A percentile compares a stretch with the other conserved stretches of the same genome.
Evolutionary conservation across 75 land plant genomes (phyloP).

Genomic region (Selaginella tamariscina): DNA sequence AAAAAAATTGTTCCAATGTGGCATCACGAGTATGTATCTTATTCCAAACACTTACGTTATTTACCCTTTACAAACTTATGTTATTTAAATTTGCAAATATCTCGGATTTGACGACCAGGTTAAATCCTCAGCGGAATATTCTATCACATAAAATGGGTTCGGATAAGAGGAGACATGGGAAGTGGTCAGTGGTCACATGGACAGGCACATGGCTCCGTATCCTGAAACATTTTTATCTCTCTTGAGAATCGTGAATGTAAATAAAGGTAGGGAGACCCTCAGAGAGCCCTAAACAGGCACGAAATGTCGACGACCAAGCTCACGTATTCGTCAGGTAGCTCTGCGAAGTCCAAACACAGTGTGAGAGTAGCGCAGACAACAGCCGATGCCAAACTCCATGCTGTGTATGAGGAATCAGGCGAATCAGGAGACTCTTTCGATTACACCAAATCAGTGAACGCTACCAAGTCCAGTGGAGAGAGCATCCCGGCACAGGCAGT

Average conservation of each 20-base stretch:
- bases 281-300: not conserved
- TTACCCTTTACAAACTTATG: too few species aligned
- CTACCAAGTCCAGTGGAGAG: slow-evolving; percentile 15
- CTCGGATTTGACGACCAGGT: too few species aligned
- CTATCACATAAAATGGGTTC: not conserved
- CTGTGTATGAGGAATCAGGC: slow-evolving; percentile 50
- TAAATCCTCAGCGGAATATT: not conserved
- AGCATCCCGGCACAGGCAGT: slow-evolving; percentile 50
- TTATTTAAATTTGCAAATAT: too few species aligned
- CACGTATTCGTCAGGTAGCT: slow-evolving; percentile 19
- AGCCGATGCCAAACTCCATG: slow-evolving; percentile 67
- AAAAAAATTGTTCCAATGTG: too few species aligned
- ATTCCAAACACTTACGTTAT: too few species aligned
- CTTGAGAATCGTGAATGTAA: too few species aligned
- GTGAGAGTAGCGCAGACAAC: slow-evolving; percentile 71
- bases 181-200: too few species aligned
- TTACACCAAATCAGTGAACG: slow-evolving; percentile 51
- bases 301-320: slow-evolving; percentile 24
- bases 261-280: not conserved
- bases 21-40: too few species aligned
- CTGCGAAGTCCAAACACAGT: slow-evolving; percentile 42
- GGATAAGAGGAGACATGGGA: too few species aligned
- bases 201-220: too few species aligned
- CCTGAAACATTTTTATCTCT: too few species aligned
- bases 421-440: slow-evolving; percentile 33